phyloP scores from a whole-genome alignment of 2,329 filamentous ascomycete genomes.

The Aspergillus candidus region DNA sequence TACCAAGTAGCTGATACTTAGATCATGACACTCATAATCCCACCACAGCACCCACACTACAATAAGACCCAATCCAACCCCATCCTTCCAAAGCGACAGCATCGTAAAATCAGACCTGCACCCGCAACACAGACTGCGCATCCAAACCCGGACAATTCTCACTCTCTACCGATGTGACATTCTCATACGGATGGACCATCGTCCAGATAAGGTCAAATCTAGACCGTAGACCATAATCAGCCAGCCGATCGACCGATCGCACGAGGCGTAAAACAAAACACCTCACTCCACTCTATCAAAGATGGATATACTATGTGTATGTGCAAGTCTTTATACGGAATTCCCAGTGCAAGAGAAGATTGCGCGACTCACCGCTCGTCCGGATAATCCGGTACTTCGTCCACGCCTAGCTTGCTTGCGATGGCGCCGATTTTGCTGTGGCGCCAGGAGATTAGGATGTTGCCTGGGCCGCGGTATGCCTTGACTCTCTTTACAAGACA shows the following conservation, averaged over 20 bases:
- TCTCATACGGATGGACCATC: constrained; percentile 22
- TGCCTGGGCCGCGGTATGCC: too few relatives aligned
- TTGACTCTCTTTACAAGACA: too few relatives aligned
- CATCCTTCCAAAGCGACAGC: neutral
- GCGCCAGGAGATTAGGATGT: too few relatives aligned
- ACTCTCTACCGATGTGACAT: constrained; percentile 20
- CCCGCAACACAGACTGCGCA: constrained; percentile 9
- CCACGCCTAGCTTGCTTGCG: constrained; percentile 3
- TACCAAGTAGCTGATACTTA: too few relatives aligned
- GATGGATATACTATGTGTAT: too few relatives aligned
- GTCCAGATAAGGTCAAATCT: constrained; percentile 30
- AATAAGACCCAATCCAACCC: too few relatives aligned
- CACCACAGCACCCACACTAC: too few relatives aligned
- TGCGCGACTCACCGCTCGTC: constrained; percentile 19
- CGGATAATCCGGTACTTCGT: constrained; percentile 19
- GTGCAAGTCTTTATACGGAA: too few relatives aligned
- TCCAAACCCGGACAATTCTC: constrained; percentile 25
- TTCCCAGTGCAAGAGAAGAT: neutral
- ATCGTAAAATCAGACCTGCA: constrained; percentile 14
- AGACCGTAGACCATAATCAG: neutral
- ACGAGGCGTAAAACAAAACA: neutral
- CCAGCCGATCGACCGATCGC: neutral
- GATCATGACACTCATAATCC: too few relatives aligned
- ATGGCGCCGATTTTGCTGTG: too few relatives aligned
- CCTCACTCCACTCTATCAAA: neutral